Percentiles rank a stretch among this genome's conserved stretches.
Evolutionary conservation across 495 filamentous ascomycete species (phyloP).

Genomic region (Rusavskia elegans): DNA sequence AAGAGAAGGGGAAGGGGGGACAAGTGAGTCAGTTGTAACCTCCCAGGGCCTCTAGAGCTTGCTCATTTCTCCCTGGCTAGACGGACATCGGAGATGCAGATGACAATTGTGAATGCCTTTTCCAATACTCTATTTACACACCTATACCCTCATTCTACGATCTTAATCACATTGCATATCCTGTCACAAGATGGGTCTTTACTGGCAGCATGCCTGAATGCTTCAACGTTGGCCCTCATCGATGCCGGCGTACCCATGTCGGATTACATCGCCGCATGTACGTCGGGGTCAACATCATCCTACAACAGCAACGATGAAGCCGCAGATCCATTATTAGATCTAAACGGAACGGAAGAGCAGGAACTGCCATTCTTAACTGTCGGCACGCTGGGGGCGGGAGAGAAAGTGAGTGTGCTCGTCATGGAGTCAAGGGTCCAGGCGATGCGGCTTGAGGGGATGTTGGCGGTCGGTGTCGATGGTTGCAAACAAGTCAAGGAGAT

Average conservation of each 20-base stretch:
- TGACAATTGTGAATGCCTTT: slow-evolving; percentile 60
- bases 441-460: slow-evolving; percentile 71
- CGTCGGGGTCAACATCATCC: slow-evolving; percentile 57
- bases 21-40: slow-evolving; percentile 38
- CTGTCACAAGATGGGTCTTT: slow-evolving; percentile 85
- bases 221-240: slow-evolving; percentile 77
- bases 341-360: slow-evolving; percentile 73
- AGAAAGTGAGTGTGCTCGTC: slow-evolving; percentile 61
- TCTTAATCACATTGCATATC: slow-evolving; percentile 67
- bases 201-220: slow-evolving; percentile 80
- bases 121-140: slow-evolving; percentile 60
- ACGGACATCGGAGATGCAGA: slow-evolving; percentile 64
- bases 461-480: slow-evolving; percentile 81
- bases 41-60: too few relatives aligned
- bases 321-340: slow-evolving; percentile 79
- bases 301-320: slow-evolving; percentile 36
- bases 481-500: slow-evolving; percentile 74
- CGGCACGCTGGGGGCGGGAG: slow-evolving; percentile 53
- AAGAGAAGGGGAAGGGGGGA: slow-evolving; percentile 57
- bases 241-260: slow-evolving; percentile 92
- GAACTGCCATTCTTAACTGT: slow-evolving; percentile 83
- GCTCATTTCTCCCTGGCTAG: slow-evolving; percentile 21
- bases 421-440: slow-evolving; percentile 75
- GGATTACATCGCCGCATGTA: slow-evolving; percentile 79
- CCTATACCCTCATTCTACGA: slow-evolving; percentile 78